A percentile compares a stretch with the other conserved stretches of the same genome.
Conservation (phyloP, 192 early-diverging fungal genomes). For the Diversispora eburnea region DNA sequence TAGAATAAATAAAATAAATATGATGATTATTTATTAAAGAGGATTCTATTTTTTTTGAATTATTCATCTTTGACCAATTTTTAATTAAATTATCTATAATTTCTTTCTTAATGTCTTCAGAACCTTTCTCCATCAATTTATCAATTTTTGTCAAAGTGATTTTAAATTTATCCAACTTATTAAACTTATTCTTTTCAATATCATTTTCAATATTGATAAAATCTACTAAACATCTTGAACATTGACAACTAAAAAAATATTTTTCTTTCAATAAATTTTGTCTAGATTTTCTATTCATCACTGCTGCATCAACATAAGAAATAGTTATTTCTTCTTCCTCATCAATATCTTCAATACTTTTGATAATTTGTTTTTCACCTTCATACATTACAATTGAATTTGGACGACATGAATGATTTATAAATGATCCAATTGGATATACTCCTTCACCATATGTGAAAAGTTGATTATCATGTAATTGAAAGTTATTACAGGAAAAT, state of each 20-base stretch:
- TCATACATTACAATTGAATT: slow-evolving; percentile 58
- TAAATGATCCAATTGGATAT: slow-evolving; percentile 50
- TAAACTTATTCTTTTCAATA: not conserved
- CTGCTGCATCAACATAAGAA: slow-evolving; percentile 57
- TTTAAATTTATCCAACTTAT: not conserved
- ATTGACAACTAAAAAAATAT: slow-evolving; percentile 51
- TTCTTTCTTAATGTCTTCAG: not conserved
- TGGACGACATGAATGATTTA: slow-evolving; percentile 67
- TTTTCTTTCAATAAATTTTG: slow-evolving; percentile 38
- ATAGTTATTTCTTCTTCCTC: slow-evolving; percentile 52
- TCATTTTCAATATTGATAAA: not conserved
- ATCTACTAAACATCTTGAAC: slow-evolving; percentile 37
- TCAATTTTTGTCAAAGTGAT: slow-evolving; percentile 6
- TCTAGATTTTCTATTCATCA: slow-evolving; percentile 28
- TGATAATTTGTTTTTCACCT: slow-evolving; percentile 45
- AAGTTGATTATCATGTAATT: slow-evolving; percentile 54
- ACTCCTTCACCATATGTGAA: slow-evolving; percentile 64
- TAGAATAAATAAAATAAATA: not conserved
- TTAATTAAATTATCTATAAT: not conserved
- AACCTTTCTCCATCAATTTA: not conserved
- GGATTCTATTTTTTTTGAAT: too few relatives aligned
- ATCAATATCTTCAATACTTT: slow-evolving; percentile 49
- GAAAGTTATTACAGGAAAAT: slow-evolving; percentile 67
- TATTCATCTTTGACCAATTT: too few relatives aligned
- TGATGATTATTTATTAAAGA: too few relatives aligned